These are phyloP conservation scores for Saccharomyces pastorianus DNA, from an alignment of 1,139 yeast species.

Conservation along the genomic window DNA sequence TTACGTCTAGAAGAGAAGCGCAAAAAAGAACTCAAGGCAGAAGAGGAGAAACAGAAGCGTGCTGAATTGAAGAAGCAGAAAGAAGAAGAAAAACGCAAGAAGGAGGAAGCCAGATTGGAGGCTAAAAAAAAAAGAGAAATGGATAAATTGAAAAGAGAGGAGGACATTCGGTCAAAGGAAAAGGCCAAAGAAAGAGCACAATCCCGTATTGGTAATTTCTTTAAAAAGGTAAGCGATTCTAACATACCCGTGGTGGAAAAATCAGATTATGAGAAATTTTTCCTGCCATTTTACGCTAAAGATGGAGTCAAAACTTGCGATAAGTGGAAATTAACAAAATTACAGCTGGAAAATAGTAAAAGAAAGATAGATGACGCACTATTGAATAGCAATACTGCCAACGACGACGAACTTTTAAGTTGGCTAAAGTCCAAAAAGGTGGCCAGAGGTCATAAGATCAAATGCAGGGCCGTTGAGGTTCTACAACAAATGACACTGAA, in stretches of 20 bases:
- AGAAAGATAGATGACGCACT: conserved; percentile 15
- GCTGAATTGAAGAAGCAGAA: conserved; percentile 27
- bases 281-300: conserved; percentile 29
- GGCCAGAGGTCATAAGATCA: conserved; percentile 12
- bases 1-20: conserved; percentile 33
- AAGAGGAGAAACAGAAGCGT: conserved; percentile 25
- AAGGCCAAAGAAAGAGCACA: conserved; percentile 38
- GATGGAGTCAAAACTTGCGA: conserved; percentile 20
- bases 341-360: conserved; percentile 13
- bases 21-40: conserved; percentile 33
- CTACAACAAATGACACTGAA: conserved; percentile 28
- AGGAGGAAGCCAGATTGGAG: conserved; percentile 20
- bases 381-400: background rate
- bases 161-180: conserved; percentile 24
- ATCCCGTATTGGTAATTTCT: conserved; percentile 50
- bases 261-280: conserved; percentile 26
- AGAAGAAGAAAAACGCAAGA: conserved; percentile 26
- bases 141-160: conserved; percentile 26
- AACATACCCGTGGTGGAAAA: conserved; percentile 14
- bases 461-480: conserved; percentile 28
- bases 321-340: conserved; percentile 5
- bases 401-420: conserved; percentile 11
- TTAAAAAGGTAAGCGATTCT: conserved; percentile 31
- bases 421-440: conserved; percentile 20
- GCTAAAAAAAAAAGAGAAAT: conserved; percentile 23